Evolutionary conservation across 2,329 filamentous ascomycete species (phyloP).

Genomic region (Fusarium scirpi): DNA sequence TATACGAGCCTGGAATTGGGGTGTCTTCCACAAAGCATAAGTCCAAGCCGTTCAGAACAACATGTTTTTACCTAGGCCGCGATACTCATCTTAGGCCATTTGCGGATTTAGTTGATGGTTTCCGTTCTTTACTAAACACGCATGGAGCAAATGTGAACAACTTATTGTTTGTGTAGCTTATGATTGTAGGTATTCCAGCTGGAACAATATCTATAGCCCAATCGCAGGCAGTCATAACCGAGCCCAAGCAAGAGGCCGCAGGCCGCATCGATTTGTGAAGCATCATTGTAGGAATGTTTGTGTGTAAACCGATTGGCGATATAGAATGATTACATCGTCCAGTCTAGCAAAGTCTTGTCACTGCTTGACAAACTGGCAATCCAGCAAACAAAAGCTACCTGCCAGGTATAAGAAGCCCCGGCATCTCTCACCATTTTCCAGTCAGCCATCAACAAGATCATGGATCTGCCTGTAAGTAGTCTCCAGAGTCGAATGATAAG

Average conservation of each 20-base stretch:
- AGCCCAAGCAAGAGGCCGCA: neutral
- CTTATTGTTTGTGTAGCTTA: fast-evolving
- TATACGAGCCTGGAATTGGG: no score
- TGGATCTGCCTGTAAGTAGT: no score
- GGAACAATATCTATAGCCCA: fast-evolving
- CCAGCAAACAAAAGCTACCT: neutral
- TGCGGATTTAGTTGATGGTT: neutral
- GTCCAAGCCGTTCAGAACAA: neutral
- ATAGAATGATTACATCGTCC: neutral
- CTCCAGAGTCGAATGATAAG: no score
- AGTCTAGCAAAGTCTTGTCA: neutral
- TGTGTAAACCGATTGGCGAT: neutral
- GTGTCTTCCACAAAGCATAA: fast-evolving
- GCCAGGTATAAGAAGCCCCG: neutral
- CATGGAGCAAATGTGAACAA: neutral
- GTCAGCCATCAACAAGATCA: neutral
- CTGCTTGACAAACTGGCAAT: neutral
- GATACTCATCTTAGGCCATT: neutral
- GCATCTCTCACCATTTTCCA: neutral
- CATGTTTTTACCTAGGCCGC: no score
- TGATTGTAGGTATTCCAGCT: neutral
- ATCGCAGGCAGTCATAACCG: neutral
- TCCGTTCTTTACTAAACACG: neutral
- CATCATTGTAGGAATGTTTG: neutral
- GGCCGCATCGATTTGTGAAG: neutral